Base-by-base conservation (phyloP, 2,329 filamentous ascomycete species). In the Proliferodiscus dingleyae region DNA sequence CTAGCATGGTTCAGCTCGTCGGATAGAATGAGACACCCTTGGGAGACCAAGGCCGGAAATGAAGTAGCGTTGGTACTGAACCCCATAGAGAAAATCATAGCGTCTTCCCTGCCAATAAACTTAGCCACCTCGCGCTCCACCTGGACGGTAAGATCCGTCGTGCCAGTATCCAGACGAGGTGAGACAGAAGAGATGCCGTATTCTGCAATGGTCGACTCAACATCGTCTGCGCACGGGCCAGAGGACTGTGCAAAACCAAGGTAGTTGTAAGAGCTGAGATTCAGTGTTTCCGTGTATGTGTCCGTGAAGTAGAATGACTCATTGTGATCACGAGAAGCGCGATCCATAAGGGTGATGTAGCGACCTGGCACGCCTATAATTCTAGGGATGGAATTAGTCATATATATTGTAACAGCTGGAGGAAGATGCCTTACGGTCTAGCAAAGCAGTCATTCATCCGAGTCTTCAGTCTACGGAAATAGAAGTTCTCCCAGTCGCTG, bases 261-360 rank as follows among this genome's bases (percentile, higher is more conserved):
- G 65, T 97, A 97, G 69, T 97, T 97, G 77, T 97, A 97, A 2
- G 91, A 96, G 71, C 89, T 95, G 83, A 97, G 84, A 71, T 97
- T 97, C 60, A 97, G 72, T 0, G 91, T 95, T 68, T 96, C 87
- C 2, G 89, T 96, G 45, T 80, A 83, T 38, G 87, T 93, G 47
- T 90, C 91, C 2, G 86, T 88, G 67, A 89, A 81, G 63, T 85
- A 78, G 73, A 95, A 97, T 45, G 84, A 83, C 60, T 83, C 77
- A 70, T 96, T 96, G 72, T 87, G 88, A 63, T 96, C 88, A 62
- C 90, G 78, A 6, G 89, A 94, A 57, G 79, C 83, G 61, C 91
- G 88, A 66, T 96, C 90, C 57, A 96, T 76, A 36, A 97, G 75
- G 15, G 87, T 95, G 61, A 97, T 94, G 71, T 79, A 95, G 46